phyloP scores from a whole-genome alignment of 495 filamentous ascomycete species.

The Aspergillus homomorphus region DNA sequence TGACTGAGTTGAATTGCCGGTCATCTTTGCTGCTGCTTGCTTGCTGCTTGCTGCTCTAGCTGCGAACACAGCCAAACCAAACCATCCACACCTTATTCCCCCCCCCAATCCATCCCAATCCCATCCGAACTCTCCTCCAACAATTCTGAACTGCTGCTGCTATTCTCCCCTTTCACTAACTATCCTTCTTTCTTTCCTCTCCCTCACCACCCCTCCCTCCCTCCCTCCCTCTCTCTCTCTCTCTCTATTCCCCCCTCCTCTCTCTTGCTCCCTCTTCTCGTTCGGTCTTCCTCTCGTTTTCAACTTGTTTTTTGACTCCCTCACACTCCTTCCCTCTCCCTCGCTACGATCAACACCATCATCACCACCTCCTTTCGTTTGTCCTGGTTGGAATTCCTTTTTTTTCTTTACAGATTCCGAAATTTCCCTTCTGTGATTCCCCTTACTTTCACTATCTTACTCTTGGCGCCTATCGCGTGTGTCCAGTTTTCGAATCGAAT shows the following conservation, averaged over 20 bases:
- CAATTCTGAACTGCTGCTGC: slow-evolving; percentile 23
- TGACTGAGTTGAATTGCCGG: slow-evolving; percentile 10
- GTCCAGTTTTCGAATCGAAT: slow-evolving; percentile 11
- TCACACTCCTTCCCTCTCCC: slow-evolving; percentile 27
- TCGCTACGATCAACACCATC: slow-evolving; percentile 21
- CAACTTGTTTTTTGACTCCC: slow-evolving; percentile 10
- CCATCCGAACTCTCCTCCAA: slow-evolving; percentile 1
- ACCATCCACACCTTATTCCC: slow-evolving; percentile 13
- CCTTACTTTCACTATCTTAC: slow-evolving; percentile 29
- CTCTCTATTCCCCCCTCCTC: slow-evolving; percentile 6
- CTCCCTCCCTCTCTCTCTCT: slow-evolving; percentile 28
- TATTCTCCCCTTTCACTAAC: slow-evolving; percentile 19
- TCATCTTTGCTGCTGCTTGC: background rate
- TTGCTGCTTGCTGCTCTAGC: background rate
- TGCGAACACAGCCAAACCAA: background rate
- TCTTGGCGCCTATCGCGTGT: slow-evolving; percentile 22
- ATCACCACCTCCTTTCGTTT: slow-evolving; percentile 25
- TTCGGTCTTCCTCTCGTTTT: slow-evolving; percentile 18
- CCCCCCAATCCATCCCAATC: slow-evolving; percentile 11
- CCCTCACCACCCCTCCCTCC: slow-evolving; percentile 16
- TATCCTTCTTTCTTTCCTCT: slow-evolving; percentile 17
- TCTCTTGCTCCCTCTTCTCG: slow-evolving; percentile 12
- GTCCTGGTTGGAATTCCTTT: slow-evolving; percentile 11
- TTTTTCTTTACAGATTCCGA: slow-evolving; percentile 9
- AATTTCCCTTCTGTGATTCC: slow-evolving; percentile 22